Evolutionary conservation across 73 alveolate species (phyloP), one percentile per base, ranked within the genome.

Genomic region (Durusdinium trenchii): DNA sequence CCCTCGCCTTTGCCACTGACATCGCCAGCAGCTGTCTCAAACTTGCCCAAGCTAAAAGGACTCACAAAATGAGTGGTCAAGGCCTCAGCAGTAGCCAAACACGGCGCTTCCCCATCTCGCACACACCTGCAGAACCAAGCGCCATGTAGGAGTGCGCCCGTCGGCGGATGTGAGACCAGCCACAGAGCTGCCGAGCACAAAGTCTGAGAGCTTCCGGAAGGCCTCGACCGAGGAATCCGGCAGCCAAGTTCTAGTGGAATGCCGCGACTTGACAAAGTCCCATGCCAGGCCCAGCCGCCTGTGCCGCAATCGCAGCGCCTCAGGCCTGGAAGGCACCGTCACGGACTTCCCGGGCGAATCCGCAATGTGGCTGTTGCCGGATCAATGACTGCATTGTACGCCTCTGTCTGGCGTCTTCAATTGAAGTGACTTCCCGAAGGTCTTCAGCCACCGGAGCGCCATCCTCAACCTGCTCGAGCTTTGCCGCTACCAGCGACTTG

Each of bases 251-350:
- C 85, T 40, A 14, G 85, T 73, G 85, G 85, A 73, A 40, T 36
- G 85, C 85, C 85, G 85, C 0, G 85, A n/a, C 85, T 73, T 73
- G 62, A 81, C 92, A 51, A 81, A 43, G 20, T 81, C 71, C 92
- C 92, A 81, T 6, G 71, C 71, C 71, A 81, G 47, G 43, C 92
- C 92, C 3, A 82, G 43, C 64, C 83, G 95, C 12, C 95, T 57
- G 69, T 86, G 95, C 62, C 95, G 36, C 82, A 86, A 4, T 28
- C 69, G 67, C 67, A 81, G 47, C 61, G 45, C 91, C 35, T 81
- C 69, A 45, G 91, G 69, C 2, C 45, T 43, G 47, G 45, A 26
- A 26, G 91, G 91, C 69, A 46, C 69, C 30, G 91, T 28, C 3
- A 46, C 47, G 38, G 69, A 7, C 3, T 51, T 26, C 94, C 76